Conservation (phyloP, 2,329 filamentous ascomycete species). For the Epichloe baconii region DNA sequence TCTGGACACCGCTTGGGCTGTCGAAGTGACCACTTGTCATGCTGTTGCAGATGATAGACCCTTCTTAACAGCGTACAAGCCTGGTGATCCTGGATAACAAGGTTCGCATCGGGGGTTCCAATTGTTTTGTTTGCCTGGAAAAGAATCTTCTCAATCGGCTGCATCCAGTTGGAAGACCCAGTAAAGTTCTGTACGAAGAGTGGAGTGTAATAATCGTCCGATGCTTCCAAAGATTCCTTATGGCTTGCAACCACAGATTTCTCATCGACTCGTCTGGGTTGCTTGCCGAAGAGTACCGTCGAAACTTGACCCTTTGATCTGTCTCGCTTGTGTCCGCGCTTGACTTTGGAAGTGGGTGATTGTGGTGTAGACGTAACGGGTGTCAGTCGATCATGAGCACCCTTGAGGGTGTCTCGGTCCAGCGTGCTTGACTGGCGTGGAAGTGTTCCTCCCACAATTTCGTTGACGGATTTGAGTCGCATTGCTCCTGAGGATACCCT, state of each 20-base stretch:
- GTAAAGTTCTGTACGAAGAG: slow-evolving; percentile 47
- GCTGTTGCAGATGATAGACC: slow-evolving; percentile 82
- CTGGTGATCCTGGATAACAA: slow-evolving; percentile 74
- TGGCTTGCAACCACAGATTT: slow-evolving; percentile 29
- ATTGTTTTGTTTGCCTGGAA: slow-evolving; percentile 80
- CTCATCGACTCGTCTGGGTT: slow-evolving; percentile 35
- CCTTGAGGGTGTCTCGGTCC: slow-evolving; percentile 21
- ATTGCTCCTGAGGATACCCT: slow-evolving; percentile 58
- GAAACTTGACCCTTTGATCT: slow-evolving; percentile 54
- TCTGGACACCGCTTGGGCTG: slow-evolving; percentile 79
- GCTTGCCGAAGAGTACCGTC: slow-evolving; percentile 67
- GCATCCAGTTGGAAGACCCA: slow-evolving; percentile 44
- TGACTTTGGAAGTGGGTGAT: slow-evolving; percentile 24
- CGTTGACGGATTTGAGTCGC: slow-evolving; percentile 58
- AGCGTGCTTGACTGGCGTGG: slow-evolving; percentile 23
- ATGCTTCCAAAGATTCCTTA: slow-evolving; percentile 30
- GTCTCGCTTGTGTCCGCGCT: slow-evolving; percentile 33
- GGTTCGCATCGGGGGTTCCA: slow-evolving; percentile 70
- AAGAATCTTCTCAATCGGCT: slow-evolving; percentile 57
- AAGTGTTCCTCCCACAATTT: slow-evolving; percentile 50
- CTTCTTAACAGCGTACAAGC: slow-evolving; percentile 75
- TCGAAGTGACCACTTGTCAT: slow-evolving; percentile 82
- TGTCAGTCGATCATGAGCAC: slow-evolving; percentile 23
- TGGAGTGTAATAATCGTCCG: slow-evolving; percentile 52
- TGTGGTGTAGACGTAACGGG: slow-evolving; percentile 30